A percentile compares a stretch with the other conserved stretches of the same genome.
These are phyloP conservation scores for Salvia rosmarinus DNA, from an alignment of 257 asterid genomes.

Conservation along the genomic window DNA sequence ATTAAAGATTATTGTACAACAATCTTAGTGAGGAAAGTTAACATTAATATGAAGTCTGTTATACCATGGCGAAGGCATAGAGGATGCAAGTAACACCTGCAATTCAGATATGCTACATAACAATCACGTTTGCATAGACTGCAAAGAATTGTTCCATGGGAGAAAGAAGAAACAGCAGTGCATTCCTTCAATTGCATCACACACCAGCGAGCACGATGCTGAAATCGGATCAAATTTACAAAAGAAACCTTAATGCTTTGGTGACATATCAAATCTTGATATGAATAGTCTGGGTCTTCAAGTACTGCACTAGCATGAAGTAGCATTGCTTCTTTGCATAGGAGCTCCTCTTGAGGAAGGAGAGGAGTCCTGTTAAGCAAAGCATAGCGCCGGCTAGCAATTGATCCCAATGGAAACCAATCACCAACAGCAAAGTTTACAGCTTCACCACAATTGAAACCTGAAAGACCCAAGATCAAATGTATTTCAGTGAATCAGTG, in stretches of 20 bases:
- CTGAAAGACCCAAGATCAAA: constrained; percentile 43
- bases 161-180: constrained; percentile 51
- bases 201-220: constrained; percentile 89
- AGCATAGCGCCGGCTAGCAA: constrained; percentile 93
- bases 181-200: constrained; percentile 55
- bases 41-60: constrained; percentile 21
- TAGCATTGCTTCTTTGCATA: constrained; percentile 93
- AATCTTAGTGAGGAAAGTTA: background rate
- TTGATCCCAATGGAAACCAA: constrained; percentile 92
- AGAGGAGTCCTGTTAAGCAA: constrained; percentile 79
- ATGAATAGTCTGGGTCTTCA: constrained; percentile 51
- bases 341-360: constrained; percentile 95
- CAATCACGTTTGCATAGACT: constrained; percentile 91
- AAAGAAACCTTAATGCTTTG: constrained; percentile 65
- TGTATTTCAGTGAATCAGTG: background rate
- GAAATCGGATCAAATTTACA: constrained; percentile 78
- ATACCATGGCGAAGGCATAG: constrained; percentile 96
- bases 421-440: constrained; percentile 94
- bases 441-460: constrained; percentile 99
- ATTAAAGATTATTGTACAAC: constrained; percentile 8
- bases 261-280: constrained; percentile 52
- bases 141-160: constrained; percentile 89
- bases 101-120: constrained; percentile 75
- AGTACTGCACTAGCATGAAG: constrained; percentile 45
- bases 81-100: constrained; percentile 76